These are phyloP conservation scores for Ascochyta pisi DNA, from an alignment of 2,329 filamentous ascomycete genomes.

Conservation along the genomic window DNA sequence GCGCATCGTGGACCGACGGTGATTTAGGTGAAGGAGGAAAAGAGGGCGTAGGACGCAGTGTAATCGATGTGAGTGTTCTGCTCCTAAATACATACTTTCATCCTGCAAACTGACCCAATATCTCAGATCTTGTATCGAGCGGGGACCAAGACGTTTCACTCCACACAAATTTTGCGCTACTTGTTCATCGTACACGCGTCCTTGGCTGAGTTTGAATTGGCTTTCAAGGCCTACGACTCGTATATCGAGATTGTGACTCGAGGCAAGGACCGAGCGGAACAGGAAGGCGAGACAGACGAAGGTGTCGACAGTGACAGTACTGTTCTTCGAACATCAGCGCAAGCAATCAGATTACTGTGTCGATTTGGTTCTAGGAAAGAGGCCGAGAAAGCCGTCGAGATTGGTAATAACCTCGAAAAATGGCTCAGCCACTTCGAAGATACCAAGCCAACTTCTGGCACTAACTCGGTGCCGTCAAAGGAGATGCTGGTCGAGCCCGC, in stretches of 20 bases:
- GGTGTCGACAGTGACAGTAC: slow-evolving; percentile 80
- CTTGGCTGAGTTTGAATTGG: slow-evolving; percentile 89
- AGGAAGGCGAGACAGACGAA: slow-evolving; percentile 71
- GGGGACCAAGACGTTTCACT: slow-evolving; percentile 93
- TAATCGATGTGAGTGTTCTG: slow-evolving; percentile 67
- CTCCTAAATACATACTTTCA: neutral
- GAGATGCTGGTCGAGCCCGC: slow-evolving; percentile 60
- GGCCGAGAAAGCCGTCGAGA: slow-evolving; percentile 77
- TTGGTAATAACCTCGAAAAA: slow-evolving; percentile 74
- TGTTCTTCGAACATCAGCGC: slow-evolving; percentile 77
- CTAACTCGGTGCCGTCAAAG: slow-evolving; percentile 41
- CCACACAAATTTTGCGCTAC: slow-evolving; percentile 82
- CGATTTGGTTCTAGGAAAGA: slow-evolving; percentile 78
- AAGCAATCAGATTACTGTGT: slow-evolving; percentile 81
- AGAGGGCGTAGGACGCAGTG: slow-evolving; percentile 73
- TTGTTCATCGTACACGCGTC: slow-evolving; percentile 88
- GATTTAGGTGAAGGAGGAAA: slow-evolving; percentile 85
- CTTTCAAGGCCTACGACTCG: slow-evolving; percentile 88
- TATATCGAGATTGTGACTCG: slow-evolving; percentile 88
- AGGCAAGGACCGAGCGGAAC: slow-evolving; percentile 82
- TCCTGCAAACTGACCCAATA: slow-evolving; percentile 5
- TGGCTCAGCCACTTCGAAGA: slow-evolving; percentile 69
- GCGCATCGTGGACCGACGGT: slow-evolving; percentile 77
- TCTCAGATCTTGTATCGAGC: slow-evolving; percentile 83
- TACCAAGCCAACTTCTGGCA: slow-evolving; percentile 32